Evolutionary conservation across 2,329 filamentous ascomycete species (phyloP).

Genomic region (Xylariaceae sp.): DNA sequence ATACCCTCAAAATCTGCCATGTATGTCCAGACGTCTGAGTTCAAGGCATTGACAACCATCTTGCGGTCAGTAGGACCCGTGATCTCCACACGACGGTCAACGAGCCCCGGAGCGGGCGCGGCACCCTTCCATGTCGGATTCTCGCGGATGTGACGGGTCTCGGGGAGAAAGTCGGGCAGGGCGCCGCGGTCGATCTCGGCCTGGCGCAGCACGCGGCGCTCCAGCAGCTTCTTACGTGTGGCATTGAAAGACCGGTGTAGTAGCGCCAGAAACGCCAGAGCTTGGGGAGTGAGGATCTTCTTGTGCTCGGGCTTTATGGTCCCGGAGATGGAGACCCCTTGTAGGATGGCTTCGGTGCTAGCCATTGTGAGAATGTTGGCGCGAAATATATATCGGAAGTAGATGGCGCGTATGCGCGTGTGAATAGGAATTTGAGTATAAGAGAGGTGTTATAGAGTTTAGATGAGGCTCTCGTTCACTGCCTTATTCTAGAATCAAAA

Average conservation of each 20-base stretch:
- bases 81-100: conserved; percentile 95
- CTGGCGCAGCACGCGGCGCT: conserved; percentile 86
- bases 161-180: conserved; percentile 91
- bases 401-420: conserved; percentile 7
- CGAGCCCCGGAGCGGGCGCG: conserved; percentile 85
- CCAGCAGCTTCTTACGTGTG: conserved; percentile 85
- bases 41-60: conserved; percentile 98
- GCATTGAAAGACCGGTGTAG: conserved; percentile 94
- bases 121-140: conserved; percentile 94
- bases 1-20: conserved; percentile 99
- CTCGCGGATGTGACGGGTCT: conserved; percentile 95
- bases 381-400: not conserved
- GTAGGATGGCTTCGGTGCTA: conserved; percentile 76
- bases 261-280: conserved; percentile 89
- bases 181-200: conserved; percentile 89
- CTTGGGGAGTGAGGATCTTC: conserved; percentile 92
- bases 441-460: not conserved
- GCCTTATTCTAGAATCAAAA: not conserved
- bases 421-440: not conserved
- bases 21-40: conserved; percentile 96
- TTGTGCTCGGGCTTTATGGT: conserved; percentile 77
- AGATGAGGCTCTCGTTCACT: not conserved
- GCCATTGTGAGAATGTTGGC: conserved; percentile 60
- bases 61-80: conserved; percentile 97
- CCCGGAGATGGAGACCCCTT: conserved; percentile 87